These are phyloP conservation scores for Cochlearia excelsa DNA, from an alignment of 345 rosid genomes.

Conservation along the genomic window DNA sequence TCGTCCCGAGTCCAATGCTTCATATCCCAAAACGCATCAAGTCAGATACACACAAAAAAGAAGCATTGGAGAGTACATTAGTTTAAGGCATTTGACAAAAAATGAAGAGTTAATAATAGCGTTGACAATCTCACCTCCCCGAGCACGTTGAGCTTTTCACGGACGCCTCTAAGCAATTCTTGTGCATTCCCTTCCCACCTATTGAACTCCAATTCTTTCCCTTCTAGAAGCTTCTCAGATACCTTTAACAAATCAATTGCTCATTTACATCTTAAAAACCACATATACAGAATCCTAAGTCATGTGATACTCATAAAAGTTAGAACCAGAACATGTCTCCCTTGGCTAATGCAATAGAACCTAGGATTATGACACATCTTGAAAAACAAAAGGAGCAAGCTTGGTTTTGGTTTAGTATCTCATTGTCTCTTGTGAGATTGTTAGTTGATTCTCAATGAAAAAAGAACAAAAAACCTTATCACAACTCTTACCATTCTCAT, in stretches of 20 bases:
- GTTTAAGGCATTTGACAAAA: background rate
- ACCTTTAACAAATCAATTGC: conserved; percentile 44
- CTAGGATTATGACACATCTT: background rate
- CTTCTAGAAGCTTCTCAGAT: conserved; percentile 62
- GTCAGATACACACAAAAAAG: background rate
- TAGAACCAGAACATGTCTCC: conserved; percentile 7
- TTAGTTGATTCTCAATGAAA: background rate
- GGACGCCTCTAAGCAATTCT: conserved; percentile 58
- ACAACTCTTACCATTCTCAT: background rate
- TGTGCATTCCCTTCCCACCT: conserved; percentile 61
- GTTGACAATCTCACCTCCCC: conserved; percentile 59
- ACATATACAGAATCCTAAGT: conserved; percentile 8
- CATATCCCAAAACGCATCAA: conserved; percentile 29
- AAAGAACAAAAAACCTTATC: background rate
- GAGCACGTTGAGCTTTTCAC: conserved; percentile 77
- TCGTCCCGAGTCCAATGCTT: conserved; percentile 86
- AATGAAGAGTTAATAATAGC: background rate
- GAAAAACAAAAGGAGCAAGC: conserved; percentile 17
- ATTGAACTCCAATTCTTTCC: conserved; percentile 66
- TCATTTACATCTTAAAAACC: conserved; percentile 13
- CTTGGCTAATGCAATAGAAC: background rate
- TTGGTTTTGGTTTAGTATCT: conserved; percentile 2
- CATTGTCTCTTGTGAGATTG: background rate
- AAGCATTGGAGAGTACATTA: conserved; percentile 13
- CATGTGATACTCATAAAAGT: background rate